Conservation (phyloP, 805 yeast genomes). For the Teunomyces barrocoloradensis region DNA sequence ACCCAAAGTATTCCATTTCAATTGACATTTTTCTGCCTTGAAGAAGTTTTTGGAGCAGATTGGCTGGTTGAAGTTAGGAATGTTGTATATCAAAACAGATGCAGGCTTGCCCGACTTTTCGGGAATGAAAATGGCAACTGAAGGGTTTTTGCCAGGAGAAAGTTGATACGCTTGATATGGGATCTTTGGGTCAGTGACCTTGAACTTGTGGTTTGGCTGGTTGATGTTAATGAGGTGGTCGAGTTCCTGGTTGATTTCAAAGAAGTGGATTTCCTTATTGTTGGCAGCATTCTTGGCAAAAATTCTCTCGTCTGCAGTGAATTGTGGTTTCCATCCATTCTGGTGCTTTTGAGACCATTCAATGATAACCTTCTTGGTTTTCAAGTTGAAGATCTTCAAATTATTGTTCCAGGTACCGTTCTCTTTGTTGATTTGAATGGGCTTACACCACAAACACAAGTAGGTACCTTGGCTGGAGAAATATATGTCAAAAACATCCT, state of each 20-base stretch:
- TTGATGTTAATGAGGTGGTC: slow-evolving; percentile 29
- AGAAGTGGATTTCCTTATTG: slow-evolving; percentile 66
- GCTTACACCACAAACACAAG: slow-evolving; percentile 87
- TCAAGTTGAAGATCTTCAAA: slow-evolving; percentile 69
- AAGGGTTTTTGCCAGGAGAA: slow-evolving; percentile 87
- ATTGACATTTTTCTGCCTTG: slow-evolving; percentile 90
- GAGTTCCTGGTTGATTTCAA: slow-evolving; percentile 40
- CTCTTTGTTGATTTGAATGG: slow-evolving; percentile 60
- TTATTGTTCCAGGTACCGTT: slow-evolving; percentile 76
- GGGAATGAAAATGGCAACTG: slow-evolving; percentile 87
- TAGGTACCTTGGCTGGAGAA: slow-evolving; percentile 88
- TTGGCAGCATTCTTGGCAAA: slow-evolving; percentile 56
- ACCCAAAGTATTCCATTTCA: slow-evolving; percentile 93
- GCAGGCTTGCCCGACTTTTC: slow-evolving; percentile 90
- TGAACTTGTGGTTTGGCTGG: slow-evolving; percentile 59
- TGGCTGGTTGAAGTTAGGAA: slow-evolving; percentile 73
- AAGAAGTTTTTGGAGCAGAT: slow-evolving; percentile 85
- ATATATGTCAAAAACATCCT: slow-evolving; percentile 75
- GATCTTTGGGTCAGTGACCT: slow-evolving; percentile 52
- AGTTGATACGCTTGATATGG: slow-evolving; percentile 55
- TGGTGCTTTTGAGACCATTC: slow-evolving; percentile 79
- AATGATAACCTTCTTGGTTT: slow-evolving; percentile 46
- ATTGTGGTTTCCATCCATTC: slow-evolving; percentile 91
- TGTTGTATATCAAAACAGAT: slow-evolving; percentile 74
- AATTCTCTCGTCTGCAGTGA: slow-evolving; percentile 73